Base-by-base conservation (phyloP, 192 early-diverging fungal genomes). In the Podochytrium sp. region DNA sequence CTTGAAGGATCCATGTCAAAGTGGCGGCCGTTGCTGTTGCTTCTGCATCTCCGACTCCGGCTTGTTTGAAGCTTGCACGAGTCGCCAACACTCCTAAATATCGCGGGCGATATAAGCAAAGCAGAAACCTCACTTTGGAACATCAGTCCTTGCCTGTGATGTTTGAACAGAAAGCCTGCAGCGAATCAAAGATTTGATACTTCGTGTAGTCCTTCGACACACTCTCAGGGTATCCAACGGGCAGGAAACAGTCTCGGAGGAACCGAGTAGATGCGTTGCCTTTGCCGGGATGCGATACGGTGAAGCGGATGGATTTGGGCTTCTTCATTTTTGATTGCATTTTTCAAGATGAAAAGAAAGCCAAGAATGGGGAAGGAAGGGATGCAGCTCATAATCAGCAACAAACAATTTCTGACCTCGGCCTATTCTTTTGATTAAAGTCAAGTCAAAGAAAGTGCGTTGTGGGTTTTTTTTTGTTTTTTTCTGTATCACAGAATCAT, bases 111-210 rank as follows among this genome's bases (percentile, higher is more conserved):
- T 47, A 55, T 18, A n/a, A n/a, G n/a, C n/a, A n/a, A n/a, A n/a
- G n/a, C n/a, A n/a, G n/a, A n/a, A n/a, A n/a, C n/a, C n/a, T n/a
- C n/a, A n/a, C n/a, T n/a, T n/a, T n/a, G n/a, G n/a, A n/a, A n/a
- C n/a, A n/a, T n/a, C n/a, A n/a, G 64, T 40, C 14, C 53, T 50
- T 18, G 62, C 75, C 69, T 35, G 60, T 76, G 47, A 79, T 52
- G 32, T 37, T 65, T n/a, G 49, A 47, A 49, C 67, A 71, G 35
- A 62, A 70, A 16, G 75, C 75, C 53, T 81, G 79, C 23, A 76
- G 34, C 27, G 80, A 77, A 56, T 84, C 82, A 55, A 40, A 81
- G 27, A 83, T 65, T 56, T 84, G 82, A 64, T 83, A 84, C 6
- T 23, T 35, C 23, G 78, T 37, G 73, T 84, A 84, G 53, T 84